Conservation (phyloP, 768 basidiomycete genomes). For the Cubamyces lactineus region DNA sequence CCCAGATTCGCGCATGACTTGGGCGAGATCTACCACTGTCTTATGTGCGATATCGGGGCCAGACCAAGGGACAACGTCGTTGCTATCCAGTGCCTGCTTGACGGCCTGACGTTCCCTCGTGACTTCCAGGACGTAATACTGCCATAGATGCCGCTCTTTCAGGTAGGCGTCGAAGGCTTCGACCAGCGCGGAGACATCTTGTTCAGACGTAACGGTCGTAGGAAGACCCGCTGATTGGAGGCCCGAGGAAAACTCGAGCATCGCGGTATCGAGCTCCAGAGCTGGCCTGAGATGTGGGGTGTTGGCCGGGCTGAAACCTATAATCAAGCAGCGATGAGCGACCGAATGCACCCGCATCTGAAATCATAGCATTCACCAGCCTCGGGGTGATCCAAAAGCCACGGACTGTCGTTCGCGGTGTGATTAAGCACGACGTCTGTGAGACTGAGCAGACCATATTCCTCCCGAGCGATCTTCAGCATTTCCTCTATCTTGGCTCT, state of each 20-base stretch:
- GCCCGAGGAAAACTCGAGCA: conserved; percentile 76
- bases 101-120: conserved; percentile 63
- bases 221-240: conserved; percentile 74
- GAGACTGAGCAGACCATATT: conserved; percentile 86
- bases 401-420: conserved; percentile 91
- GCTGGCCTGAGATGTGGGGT: conserved; percentile 93
- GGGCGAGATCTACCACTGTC: conserved; percentile 65
- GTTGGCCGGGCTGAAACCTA: conserved; percentile 90
- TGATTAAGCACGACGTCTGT: conserved; percentile 98
- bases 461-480: conserved; percentile 71
- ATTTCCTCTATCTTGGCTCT: conserved; percentile 61
- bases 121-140: conserved; percentile 90
- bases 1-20: conserved; percentile 55
- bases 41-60: conserved; percentile 63
- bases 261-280: conserved; percentile 85
- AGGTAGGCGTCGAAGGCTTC: conserved; percentile 62
- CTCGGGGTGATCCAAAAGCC: conserved; percentile 94
- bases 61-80: conserved; percentile 57
- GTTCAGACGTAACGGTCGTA: conserved; percentile 59
- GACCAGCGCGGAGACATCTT: conserved; percentile 72
- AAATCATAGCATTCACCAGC: conserved; percentile 59
- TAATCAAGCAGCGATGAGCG: not conserved
- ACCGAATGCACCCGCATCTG: not conserved
- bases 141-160: conserved; percentile 79
- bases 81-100: conserved; percentile 52